These are phyloP conservation scores for Bjerkandera adusta DNA, from an alignment of 1,284 basidiomycete species.

Conservation along the genomic window DNA sequence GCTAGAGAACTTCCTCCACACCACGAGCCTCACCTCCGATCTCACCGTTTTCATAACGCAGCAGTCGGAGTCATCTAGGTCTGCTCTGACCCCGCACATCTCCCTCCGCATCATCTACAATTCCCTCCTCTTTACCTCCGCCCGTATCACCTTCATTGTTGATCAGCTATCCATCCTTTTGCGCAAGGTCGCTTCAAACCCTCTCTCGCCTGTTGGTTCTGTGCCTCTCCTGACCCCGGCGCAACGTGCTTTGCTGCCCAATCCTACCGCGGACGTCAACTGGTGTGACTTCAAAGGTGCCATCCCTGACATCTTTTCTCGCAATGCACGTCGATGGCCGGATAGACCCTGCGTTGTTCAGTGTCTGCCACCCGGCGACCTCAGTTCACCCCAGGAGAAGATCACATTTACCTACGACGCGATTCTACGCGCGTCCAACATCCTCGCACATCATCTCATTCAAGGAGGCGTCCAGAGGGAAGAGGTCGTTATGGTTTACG, in stretches of 20 bases:
- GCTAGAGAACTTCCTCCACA: conserved; percentile 73
- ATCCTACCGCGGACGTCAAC: conserved; percentile 87
- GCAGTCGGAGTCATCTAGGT: conserved; percentile 61
- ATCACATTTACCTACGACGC: conserved; percentile 76
- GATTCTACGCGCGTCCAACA: conserved; percentile 85
- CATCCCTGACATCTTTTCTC: conserved; percentile 90
- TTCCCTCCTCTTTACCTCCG: conserved; percentile 87
- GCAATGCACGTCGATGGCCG: conserved; percentile 76
- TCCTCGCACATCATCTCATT: conserved; percentile 90
- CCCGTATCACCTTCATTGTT: conserved; percentile 77
- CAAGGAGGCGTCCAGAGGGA: conserved; percentile 86
- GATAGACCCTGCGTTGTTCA: conserved; percentile 85
- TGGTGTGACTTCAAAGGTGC: conserved; percentile 99
- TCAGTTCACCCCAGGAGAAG: conserved; percentile 49
- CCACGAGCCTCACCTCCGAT: conserved; percentile 86
- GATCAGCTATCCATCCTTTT: conserved; percentile 87
- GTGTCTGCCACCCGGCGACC: conserved; percentile 49
- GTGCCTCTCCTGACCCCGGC: conserved; percentile 78
- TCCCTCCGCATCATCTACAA: conserved; percentile 91
- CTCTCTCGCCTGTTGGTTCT: conserved; percentile 65
- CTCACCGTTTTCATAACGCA: conserved; percentile 82
- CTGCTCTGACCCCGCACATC: conserved; percentile 75
- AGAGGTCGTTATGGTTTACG: conserved; percentile 99
- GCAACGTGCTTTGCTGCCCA: conserved; percentile 76
- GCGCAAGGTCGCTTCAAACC: conserved; percentile 67